These are phyloP conservation scores for Centaurea solstitialis DNA, from an alignment of 129 eudicot genomes.

Conservation along the genomic window DNA sequence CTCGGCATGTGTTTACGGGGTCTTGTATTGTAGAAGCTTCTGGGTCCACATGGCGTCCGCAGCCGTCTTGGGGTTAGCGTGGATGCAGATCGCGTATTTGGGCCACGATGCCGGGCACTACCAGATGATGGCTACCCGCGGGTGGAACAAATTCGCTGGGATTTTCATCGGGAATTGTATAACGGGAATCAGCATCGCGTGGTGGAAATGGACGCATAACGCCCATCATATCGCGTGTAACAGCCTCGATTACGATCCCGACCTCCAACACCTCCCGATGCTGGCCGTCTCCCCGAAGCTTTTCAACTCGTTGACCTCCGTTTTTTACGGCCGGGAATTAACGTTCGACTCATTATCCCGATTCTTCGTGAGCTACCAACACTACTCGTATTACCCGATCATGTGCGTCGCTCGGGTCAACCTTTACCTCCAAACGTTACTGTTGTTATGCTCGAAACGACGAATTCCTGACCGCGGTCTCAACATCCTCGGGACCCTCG, in stretches of 20 bases:
- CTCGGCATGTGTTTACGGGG: slow-evolving; percentile 31
- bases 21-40: slow-evolving; percentile 28
- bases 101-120: slow-evolving; percentile 46
- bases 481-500: slow-evolving; percentile 33
- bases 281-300: slow-evolving; percentile 31
- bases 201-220: slow-evolving; percentile 51
- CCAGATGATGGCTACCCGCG: slow-evolving; percentile 44
- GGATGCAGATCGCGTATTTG: slow-evolving; percentile 42
- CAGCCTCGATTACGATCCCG: slow-evolving; percentile 43
- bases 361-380: slow-evolving; percentile 42
- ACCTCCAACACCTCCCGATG: slow-evolving; percentile 39
- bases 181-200: slow-evolving; percentile 42
- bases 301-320: slow-evolving; percentile 26
- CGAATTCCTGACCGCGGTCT: slow-evolving; percentile 28
- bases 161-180: slow-evolving; percentile 41
- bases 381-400: slow-evolving; percentile 42
- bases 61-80: slow-evolving; percentile 35
- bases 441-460: slow-evolving; percentile 24
- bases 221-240: slow-evolving; percentile 49
- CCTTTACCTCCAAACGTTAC: slow-evolving; percentile 34
- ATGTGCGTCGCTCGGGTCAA: slow-evolving; percentile 46
- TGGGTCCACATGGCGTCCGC: slow-evolving; percentile 36
- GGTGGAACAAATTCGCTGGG: slow-evolving; percentile 46
- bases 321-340: slow-evolving; percentile 35
- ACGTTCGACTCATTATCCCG: slow-evolving; percentile 25